A percentile compares a stretch with the other conserved stretches of the same genome.
Conservation (phyloP, 345 rosid genomes). For the Gossypium bickii region DNA sequence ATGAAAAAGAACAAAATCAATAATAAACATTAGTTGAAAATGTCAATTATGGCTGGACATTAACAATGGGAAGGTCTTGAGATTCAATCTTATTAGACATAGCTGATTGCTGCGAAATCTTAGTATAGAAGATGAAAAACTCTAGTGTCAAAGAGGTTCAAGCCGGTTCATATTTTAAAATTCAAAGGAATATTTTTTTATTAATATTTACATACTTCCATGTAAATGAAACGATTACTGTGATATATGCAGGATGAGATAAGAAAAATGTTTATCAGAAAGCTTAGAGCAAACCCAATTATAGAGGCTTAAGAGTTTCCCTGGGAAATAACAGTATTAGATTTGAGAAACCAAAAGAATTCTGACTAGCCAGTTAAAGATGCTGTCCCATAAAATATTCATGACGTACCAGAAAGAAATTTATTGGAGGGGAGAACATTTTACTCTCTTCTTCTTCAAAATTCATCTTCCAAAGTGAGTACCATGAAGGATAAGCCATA, state of each 20-base stretch:
- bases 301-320: no score
- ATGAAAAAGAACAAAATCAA: background rate
- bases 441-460: slow-evolving; percentile 53
- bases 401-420: slow-evolving; percentile 29
- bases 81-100: no score
- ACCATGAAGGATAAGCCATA: slow-evolving; percentile 57
- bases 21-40: background rate
- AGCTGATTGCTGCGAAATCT: no score
- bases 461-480: slow-evolving; percentile 60
- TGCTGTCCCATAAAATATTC: slow-evolving; percentile 30
- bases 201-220: no score
- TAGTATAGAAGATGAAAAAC: no score
- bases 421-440: slow-evolving; percentile 43
- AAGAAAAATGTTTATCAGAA: no score
- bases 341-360: slow-evolving; percentile 39
- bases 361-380: slow-evolving; percentile 44
- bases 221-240: no score
- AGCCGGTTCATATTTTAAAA: background rate
- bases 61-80: no score
- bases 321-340: background rate
- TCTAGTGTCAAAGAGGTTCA: background rate
- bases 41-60: background rate
- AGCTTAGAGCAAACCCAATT: no score
- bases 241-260: no score
- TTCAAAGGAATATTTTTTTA: no score